A percentile compares a stretch with the other conserved stretches of the same genome.
phyloP scores from a whole-genome alignment of 1,284 basidiomycete species.

The Microbotryum saponariae region DNA sequence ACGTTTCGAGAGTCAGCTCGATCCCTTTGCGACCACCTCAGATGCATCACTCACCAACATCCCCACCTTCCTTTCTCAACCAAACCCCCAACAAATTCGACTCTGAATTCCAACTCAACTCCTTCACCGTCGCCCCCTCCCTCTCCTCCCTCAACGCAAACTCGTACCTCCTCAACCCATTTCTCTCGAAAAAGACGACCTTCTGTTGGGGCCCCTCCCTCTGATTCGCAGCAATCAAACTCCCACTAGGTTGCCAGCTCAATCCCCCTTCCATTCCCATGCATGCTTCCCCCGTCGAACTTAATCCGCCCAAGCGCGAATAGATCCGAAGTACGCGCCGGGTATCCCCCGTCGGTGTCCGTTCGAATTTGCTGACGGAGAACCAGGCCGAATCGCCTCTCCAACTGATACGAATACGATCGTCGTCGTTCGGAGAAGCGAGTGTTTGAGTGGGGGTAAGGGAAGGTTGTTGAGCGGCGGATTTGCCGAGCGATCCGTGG shows the following conservation, averaged over 20 bases:
- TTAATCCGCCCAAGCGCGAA: slow-evolving; percentile 65
- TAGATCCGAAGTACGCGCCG: slow-evolving; percentile 58
- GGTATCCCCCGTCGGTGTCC: slow-evolving; percentile 23
- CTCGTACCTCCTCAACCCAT: slow-evolving; percentile 85
- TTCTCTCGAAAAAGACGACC: slow-evolving; percentile 89
- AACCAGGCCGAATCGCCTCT: slow-evolving; percentile 87
- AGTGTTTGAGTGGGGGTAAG: slow-evolving; percentile 33
- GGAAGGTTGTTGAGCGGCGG: slow-evolving; percentile 52
- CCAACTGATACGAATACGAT: slow-evolving; percentile 72
- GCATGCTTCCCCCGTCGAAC: slow-evolving; percentile 76
- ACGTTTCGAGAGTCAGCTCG: neutral
- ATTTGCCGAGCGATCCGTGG: slow-evolving; percentile 89
- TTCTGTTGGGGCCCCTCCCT: slow-evolving; percentile 57
- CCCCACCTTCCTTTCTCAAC: slow-evolving; percentile 58
- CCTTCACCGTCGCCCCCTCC: slow-evolving; percentile 60
- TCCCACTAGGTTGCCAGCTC: slow-evolving; percentile 84
- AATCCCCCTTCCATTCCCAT: slow-evolving; percentile 71
- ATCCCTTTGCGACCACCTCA: slow-evolving; percentile 4
- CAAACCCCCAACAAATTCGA: slow-evolving; percentile 78
- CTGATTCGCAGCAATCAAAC: slow-evolving; percentile 70
- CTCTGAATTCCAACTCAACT: slow-evolving; percentile 80
- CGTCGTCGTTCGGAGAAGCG: slow-evolving; percentile 58
- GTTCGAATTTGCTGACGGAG: slow-evolving; percentile 64
- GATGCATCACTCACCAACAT: slow-evolving; percentile 52
- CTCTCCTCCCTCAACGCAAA: slow-evolving; percentile 56